These are phyloP conservation scores for Prunus yedoensis DNA, from an alignment of 331 rosid species.

Conservation along the genomic window DNA sequence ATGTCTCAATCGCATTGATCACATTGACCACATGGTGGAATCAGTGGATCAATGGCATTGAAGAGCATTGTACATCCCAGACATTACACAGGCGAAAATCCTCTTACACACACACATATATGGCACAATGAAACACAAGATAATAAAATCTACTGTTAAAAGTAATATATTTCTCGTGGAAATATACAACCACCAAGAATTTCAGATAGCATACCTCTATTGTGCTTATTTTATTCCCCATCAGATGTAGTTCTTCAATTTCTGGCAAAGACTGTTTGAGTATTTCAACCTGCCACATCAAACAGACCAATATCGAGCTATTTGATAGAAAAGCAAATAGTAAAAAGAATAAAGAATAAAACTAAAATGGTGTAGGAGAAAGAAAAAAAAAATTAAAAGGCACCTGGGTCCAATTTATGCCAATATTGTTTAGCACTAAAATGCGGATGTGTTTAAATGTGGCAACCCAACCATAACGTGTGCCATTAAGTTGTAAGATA, in stretches of 20 bases:
- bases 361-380: not conserved
- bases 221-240: slow-evolving; percentile 73
- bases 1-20: too few relatives aligned
- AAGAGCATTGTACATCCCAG: too few relatives aligned
- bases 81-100: too few relatives aligned
- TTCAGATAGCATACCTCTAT: slow-evolving; percentile 48
- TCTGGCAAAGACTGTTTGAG: slow-evolving; percentile 59
- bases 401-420: slow-evolving; percentile 81
- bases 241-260: slow-evolving; percentile 86
- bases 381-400: not conserved
- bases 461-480: slow-evolving; percentile 52
- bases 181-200: slow-evolving; percentile 19
- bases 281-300: slow-evolving; percentile 63
- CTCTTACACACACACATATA: too few relatives aligned
- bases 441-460: slow-evolving; percentile 49
- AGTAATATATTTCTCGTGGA: not conserved
- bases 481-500: slow-evolving; percentile 70
- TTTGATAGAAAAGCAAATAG: not conserved
- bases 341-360: not conserved
- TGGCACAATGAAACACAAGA: too few relatives aligned
- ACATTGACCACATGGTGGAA: too few relatives aligned
- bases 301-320: slow-evolving; percentile 25
- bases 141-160: too few relatives aligned
- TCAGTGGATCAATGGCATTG: too few relatives aligned
- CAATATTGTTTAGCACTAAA: slow-evolving; percentile 73